Evolutionary conservation across 1,139 yeast species (phyloP).

Genomic region (Arxiozyma slooffiae): DNA sequence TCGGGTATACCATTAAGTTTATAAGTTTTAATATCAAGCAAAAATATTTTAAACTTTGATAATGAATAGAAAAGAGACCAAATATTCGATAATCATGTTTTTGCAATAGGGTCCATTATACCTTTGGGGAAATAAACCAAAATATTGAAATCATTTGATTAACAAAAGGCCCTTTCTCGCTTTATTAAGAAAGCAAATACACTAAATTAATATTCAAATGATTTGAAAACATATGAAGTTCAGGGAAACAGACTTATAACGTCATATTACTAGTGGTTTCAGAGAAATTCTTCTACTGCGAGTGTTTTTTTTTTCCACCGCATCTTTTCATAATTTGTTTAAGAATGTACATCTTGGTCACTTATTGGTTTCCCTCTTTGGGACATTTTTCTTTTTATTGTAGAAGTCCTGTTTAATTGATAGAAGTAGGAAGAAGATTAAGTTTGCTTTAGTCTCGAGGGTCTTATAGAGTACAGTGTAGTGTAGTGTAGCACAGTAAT

Average conservation of each 20-base stretch:
- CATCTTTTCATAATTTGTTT: too few relatives aligned
- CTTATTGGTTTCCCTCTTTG: neutral
- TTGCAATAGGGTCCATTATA: neutral
- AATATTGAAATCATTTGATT: neutral
- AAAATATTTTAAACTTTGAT: constrained; percentile 10
- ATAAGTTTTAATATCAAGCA: constrained; percentile 21
- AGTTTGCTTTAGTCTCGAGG: neutral
- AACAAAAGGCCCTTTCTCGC: too few relatives aligned
- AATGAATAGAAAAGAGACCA: constrained; percentile 9
- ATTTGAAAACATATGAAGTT: too few relatives aligned
- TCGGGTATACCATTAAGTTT: constrained; percentile 21
- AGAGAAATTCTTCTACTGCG: neutral
- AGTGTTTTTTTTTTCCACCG: neutral
- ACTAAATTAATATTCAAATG: too few relatives aligned
- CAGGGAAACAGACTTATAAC: too few relatives aligned
- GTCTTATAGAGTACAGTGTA: neutral
- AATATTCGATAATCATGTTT: constrained; percentile 5
- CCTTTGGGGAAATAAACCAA: constrained; percentile 5
- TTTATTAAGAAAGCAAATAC: too few relatives aligned
- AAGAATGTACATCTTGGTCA: neutral
- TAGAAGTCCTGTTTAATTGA: neutral
- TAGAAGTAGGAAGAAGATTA: too few relatives aligned
- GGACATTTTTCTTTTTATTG: neutral
- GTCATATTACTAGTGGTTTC: too few relatives aligned
- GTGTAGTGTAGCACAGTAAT: neutral